Evolutionary conservation across 1,139 yeast genomes (phyloP).

Genomic region (Kodamaea suecica): DNA sequence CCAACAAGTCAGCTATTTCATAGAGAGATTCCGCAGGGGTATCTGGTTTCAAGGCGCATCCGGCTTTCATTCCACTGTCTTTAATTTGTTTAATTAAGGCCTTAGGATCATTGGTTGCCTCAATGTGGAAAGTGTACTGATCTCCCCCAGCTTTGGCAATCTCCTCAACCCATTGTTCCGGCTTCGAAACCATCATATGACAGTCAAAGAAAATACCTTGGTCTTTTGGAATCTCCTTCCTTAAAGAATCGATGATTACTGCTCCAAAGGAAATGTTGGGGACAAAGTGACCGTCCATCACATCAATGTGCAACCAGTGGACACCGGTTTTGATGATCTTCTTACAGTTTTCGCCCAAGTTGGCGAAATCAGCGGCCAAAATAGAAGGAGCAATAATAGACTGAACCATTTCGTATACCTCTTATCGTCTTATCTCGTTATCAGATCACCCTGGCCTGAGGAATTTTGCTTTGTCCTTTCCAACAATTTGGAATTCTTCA

Average conservation of each 20-base stretch:
- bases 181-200: conserved; percentile 97
- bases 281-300: conserved; percentile 98
- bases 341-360: conserved; percentile 84
- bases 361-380: conserved; percentile 89
- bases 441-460: too few species aligned
- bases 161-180: conserved; percentile 92
- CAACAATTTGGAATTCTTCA: too few species aligned
- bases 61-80: conserved; percentile 83
- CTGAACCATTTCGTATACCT: conserved; percentile 72
- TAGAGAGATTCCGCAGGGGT: conserved; percentile 84
- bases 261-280: conserved; percentile 95
- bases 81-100: conserved; percentile 74
- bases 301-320: conserved; percentile 97
- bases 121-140: conserved; percentile 94
- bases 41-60: conserved; percentile 92
- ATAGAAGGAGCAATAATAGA: conserved; percentile 95
- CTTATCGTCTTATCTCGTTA: too few species aligned
- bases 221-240: conserved; percentile 69
- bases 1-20: conserved; percentile 73
- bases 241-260: conserved; percentile 76
- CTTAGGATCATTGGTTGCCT: conserved; percentile 80
- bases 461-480: too few species aligned
- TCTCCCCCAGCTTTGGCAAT: conserved; percentile 96
- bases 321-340: conserved; percentile 68
- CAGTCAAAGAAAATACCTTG: conserved; percentile 82